A percentile compares a stretch with the other conserved stretches of the same genome.
Conservation (phyloP, 805 yeast species). For the Myxozyma nipponensis region DNA sequence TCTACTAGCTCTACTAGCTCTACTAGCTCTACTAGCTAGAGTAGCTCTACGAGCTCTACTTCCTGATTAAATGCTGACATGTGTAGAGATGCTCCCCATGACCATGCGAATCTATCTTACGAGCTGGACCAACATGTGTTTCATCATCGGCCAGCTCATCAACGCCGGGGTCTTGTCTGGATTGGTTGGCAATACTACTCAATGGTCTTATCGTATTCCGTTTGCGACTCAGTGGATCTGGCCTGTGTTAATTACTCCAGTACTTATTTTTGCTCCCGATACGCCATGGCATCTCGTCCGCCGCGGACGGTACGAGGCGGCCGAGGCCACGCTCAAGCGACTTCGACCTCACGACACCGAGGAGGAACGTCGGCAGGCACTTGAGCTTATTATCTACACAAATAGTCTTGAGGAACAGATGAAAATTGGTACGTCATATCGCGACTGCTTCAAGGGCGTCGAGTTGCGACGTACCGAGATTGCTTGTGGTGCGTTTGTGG, state of each 20-base stretch:
- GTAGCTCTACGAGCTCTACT: too few relatives aligned
- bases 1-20: too few relatives aligned
- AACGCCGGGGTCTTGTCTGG: conserved; percentile 51
- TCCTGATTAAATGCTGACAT: too few relatives aligned
- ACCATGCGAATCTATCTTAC: conserved; percentile 49
- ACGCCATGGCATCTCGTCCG: conserved; percentile 22
- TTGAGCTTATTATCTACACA: conserved; percentile 12
- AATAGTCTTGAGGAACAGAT: conserved; percentile 12
- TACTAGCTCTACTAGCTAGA: too few relatives aligned
- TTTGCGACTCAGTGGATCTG: conserved; percentile 66
- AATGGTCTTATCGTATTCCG: conserved; percentile 50
- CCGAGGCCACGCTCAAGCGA: conserved; percentile 3
- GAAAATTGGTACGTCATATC: conserved; percentile 11
- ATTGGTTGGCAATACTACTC: conserved; percentile 30
- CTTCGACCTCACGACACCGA: conserved; percentile 2
- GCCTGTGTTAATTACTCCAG: conserved; percentile 45
- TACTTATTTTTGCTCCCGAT: conserved; percentile 46
- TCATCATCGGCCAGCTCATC: conserved; percentile 56
- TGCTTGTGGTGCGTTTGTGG: conserved; percentile 38
- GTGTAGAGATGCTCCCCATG: too few relatives aligned
- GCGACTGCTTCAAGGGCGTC: conserved; percentile 20
- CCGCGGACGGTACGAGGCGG: conserved; percentile 8
- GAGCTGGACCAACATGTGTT: conserved; percentile 49
- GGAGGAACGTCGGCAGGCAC: background rate
- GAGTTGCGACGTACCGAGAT: conserved; percentile 28